Conservation (phyloP, 441 rosid species). For the Pelargonium fulgidum region DNA sequence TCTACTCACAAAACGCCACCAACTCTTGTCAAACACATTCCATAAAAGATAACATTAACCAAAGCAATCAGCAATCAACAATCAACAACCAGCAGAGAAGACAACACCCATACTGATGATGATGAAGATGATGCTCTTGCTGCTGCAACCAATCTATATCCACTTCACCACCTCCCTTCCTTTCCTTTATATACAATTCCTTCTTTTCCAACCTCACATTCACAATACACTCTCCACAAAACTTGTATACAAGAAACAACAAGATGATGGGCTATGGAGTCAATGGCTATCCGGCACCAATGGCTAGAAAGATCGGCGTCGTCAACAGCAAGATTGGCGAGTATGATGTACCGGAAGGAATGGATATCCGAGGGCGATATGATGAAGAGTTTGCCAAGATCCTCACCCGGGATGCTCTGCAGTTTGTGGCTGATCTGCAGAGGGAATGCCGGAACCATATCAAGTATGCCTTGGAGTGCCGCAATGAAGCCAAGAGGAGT, state of each 20-base stretch:
- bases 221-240: background rate
- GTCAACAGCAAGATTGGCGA: background rate
- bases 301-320: slow-evolving; percentile 10
- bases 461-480: slow-evolving; percentile 71
- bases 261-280: slow-evolving; percentile 28
- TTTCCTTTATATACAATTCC: slow-evolving; percentile 19
- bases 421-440: slow-evolving; percentile 69
- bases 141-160: slow-evolving; percentile 24
- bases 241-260: background rate
- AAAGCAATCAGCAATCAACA: too few species aligned
- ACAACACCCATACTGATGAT: too few species aligned
- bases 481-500: slow-evolving; percentile 50
- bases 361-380: slow-evolving; percentile 67
- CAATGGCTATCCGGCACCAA: slow-evolving; percentile 17
- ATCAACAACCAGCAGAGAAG: too few species aligned
- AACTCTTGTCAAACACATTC: background rate
- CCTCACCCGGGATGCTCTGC: slow-evolving; percentile 64
- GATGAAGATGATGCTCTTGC: too few species aligned
- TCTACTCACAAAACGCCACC: slow-evolving; percentile 15
- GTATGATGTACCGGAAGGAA: slow-evolving; percentile 62
- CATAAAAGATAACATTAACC: background rate
- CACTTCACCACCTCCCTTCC: slow-evolving; percentile 28
- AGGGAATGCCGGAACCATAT: slow-evolving; percentile 60
- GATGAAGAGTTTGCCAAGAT: slow-evolving; percentile 54
- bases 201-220: background rate